A percentile compares a stretch with the other conserved stretches of the same genome.
Conservation (phyloP, 495 filamentous ascomycete genomes). For the Cercophora samala region DNA sequence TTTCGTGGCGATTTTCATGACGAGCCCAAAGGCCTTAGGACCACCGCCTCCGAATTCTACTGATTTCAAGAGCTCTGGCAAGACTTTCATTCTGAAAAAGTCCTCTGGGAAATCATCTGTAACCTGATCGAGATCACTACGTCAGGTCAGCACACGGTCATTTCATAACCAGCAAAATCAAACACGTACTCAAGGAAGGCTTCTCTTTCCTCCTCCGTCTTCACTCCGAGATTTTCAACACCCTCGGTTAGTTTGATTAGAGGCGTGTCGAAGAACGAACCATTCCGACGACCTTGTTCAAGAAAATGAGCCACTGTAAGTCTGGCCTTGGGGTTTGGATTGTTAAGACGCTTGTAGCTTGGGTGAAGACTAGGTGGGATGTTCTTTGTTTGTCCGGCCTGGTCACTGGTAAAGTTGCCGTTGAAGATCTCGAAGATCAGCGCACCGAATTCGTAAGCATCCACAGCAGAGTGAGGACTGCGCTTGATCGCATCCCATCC, state of each 20-base stretch:
- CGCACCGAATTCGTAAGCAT: constrained; percentile 81
- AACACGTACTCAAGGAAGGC: constrained; percentile 72
- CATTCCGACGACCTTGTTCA: constrained; percentile 77
- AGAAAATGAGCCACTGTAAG: constrained; percentile 82
- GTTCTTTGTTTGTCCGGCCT: constrained; percentile 77
- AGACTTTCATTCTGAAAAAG: constrained; percentile 94
- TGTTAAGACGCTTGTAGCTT: constrained; percentile 81
- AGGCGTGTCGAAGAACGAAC: constrained; percentile 88
- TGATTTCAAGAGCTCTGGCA: constrained; percentile 93
- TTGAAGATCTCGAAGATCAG: constrained; percentile 91
- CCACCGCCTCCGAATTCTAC: constrained; percentile 97
- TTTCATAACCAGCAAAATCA: constrained; percentile 13
- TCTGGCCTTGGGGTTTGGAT: constrained; percentile 83
- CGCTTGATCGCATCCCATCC: constrained; percentile 87
- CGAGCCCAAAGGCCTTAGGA: constrained; percentile 80
- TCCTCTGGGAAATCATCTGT: constrained; percentile 95
- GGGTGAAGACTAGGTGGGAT: constrained; percentile 84
- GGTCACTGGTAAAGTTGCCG: constrained; percentile 69
- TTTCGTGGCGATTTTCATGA: constrained; percentile 86
- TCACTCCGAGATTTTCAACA: constrained; percentile 86
- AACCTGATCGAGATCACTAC: constrained; percentile 76
- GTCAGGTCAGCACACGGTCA: constrained; percentile 23
- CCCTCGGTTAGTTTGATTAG: constrained; percentile 88
- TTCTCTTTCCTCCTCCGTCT: constrained; percentile 77
- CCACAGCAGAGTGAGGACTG: constrained; percentile 75